Conservation (phyloP, 257 asterid genomes). For the Henckelia pumila region DNA sequence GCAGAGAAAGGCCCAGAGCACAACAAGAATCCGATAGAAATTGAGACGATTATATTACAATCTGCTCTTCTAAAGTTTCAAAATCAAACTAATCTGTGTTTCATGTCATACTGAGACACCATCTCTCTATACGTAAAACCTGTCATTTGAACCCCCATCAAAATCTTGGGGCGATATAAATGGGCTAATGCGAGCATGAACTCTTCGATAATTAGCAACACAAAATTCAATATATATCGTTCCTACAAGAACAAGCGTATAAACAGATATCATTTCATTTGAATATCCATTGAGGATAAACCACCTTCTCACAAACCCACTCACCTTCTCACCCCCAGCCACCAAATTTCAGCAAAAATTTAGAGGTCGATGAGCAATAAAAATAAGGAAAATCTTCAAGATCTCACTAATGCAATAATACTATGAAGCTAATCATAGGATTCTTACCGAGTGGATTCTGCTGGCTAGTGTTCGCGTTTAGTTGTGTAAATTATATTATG, state of each 20-base stretch:
- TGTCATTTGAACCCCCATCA: too few species aligned
- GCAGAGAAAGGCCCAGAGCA: not conserved
- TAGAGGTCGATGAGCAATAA: not conserved
- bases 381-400: not conserved
- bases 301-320: not conserved
- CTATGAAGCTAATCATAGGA: not conserved
- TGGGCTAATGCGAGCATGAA: not conserved
- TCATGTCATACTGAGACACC: not conserved
- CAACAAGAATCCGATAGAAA: not conserved
- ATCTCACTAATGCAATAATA: not conserved
- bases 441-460: not conserved
- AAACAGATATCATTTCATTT: not conserved
- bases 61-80: not conserved
- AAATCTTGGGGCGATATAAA: not conserved
- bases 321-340: not conserved
- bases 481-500: too few species aligned
- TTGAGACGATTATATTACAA: not conserved
- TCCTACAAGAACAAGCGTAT: not conserved
- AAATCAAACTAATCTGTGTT: not conserved
- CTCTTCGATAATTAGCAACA: not conserved
- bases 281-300: not conserved
- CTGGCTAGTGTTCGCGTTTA: not conserved
- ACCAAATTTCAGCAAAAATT: conserved; percentile 11
- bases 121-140: not conserved
- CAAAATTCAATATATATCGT: not conserved